Conservation (phyloP, 257 asterid genomes). For the Marsdenia floribunda region DNA sequence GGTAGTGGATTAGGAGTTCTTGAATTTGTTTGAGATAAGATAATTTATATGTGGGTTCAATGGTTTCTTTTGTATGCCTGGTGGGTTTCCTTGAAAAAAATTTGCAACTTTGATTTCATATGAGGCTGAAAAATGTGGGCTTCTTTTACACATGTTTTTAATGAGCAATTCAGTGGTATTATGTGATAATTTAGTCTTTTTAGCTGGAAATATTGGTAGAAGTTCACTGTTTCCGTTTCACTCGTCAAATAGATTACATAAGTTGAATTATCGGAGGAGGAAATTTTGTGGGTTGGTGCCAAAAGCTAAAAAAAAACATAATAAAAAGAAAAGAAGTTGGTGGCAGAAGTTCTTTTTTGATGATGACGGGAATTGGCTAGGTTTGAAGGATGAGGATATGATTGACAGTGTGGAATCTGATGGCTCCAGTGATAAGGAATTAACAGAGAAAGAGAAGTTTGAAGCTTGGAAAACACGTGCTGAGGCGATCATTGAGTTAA, state of each 20-base stretch:
- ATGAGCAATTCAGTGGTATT: slow-evolving; percentile 85
- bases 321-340: slow-evolving; percentile 60
- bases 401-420: slow-evolving; percentile 55
- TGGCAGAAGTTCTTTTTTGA: slow-evolving; percentile 77
- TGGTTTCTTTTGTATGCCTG: slow-evolving; percentile 24
- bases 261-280: slow-evolving; percentile 39
- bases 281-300: slow-evolving; percentile 49
- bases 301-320: slow-evolving; percentile 56
- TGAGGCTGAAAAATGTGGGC: slow-evolving; percentile 67
- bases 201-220: slow-evolving; percentile 23
- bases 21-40: slow-evolving; percentile 20
- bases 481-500: slow-evolving; percentile 80
- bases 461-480: slow-evolving; percentile 97
- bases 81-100: slow-evolving; percentile 28
- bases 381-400: slow-evolving; percentile 72
- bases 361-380: slow-evolving; percentile 88
- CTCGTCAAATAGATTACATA: slow-evolving; percentile 27
- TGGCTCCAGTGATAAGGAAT: slow-evolving; percentile 36
- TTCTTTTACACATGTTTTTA: slow-evolving; percentile 47
- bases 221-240: slow-evolving; percentile 28
- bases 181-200: slow-evolving; percentile 48
- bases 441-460: slow-evolving; percentile 78
- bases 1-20: slow-evolving; percentile 7
- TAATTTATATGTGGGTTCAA: slow-evolving; percentile 34
- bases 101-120: slow-evolving; percentile 35